Percentiles rank a stretch among this genome's conserved stretches.
These are phyloP conservation scores for Phytophthora cryptogea DNA, from an alignment of 352 stramenopile genomes.

Conservation along the genomic window DNA sequence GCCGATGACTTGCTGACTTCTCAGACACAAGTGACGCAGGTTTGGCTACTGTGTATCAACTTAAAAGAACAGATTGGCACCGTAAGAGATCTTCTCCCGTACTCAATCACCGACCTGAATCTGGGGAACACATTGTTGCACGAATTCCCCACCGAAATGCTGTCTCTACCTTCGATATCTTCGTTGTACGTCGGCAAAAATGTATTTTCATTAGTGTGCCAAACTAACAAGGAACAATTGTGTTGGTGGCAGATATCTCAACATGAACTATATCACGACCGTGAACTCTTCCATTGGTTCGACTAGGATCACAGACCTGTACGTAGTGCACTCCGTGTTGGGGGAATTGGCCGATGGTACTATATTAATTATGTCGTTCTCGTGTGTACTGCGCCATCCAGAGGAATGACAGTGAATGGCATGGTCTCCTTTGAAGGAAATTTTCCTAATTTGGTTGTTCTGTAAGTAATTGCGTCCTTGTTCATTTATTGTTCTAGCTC, in stretches of 20 bases:
- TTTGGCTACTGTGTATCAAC: conserved; percentile 27
- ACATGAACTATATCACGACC: conserved; percentile 26
- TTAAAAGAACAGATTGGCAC: conserved; percentile 21
- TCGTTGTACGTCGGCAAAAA: conserved; percentile 19
- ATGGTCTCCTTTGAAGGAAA: conserved; percentile 25
- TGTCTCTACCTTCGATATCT: conserved; percentile 18
- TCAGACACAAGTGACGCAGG: conserved; percentile 21
- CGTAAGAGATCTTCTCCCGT: conserved; percentile 26
- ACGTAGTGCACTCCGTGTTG: not conserved
- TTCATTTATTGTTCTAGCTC: not conserved
- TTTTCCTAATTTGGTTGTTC: conserved; percentile 23
- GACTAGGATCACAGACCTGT: conserved; percentile 22
- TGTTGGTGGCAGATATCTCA: conserved; percentile 18
- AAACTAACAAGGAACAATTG: not conserved
- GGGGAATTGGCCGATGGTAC: not conserved
- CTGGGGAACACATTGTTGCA: conserved; percentile 35
- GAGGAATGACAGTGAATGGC: conserved; percentile 14
- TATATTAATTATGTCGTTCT: not conserved
- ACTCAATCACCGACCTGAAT: conserved; percentile 25
- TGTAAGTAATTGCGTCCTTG: conserved; percentile 19
- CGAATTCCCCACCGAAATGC: conserved; percentile 19
- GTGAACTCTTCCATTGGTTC: conserved; percentile 22
- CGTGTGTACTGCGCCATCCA: not conserved
- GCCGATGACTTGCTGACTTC: conserved; percentile 23
- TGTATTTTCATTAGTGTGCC: not conserved